Base-by-base conservation (phyloP, 2,329 filamentous ascomycete genomes). In the Elsinoe batatas region DNA sequence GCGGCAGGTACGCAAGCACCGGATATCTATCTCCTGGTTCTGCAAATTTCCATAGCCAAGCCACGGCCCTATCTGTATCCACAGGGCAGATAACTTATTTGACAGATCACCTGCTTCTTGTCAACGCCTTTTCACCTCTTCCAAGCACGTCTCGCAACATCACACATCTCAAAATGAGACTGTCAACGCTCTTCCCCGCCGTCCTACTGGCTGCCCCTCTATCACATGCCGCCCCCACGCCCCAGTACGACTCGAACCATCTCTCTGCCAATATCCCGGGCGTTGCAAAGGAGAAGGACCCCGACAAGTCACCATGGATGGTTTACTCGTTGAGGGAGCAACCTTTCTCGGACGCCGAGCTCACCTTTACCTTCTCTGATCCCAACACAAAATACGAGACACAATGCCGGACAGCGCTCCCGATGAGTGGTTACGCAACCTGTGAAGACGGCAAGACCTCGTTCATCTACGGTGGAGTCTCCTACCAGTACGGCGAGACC, bases 391-490 rank as follows among this genome's bases (percentile, higher is more conserved):
- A 55, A 32, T 55, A 55, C 22, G 40, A 42, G 37, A 55, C 53
- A 11, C 18, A 55, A 10, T 55, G 53, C 40, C 22, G 40, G 26
- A 55, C 53, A 17, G 40, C 22, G 20, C 53, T 55, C 11, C 53
- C 53, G 11, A 55, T 55, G 53, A 55, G 53, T 20, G 53, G 53
- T 26, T 55, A 46, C 38, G 38, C 53, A 3, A 55, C 53, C 13
- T 55, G 53, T 13, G 36, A 32, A 13, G 53, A 55, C 40, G 38
- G 40, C 37, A 55, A 55, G 42, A 55, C 53, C 3, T 33, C 53
- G 12, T 55, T 55, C 53, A 55, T 55, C 32, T 55, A 55, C 40
- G 53, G 53, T 13, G 53, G 53, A 26, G 53, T 55, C 22, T 44
- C 37, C 7, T 55, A 35, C 40, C 53, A 55, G 18, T 55, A 44